Base-by-base conservation (phyloP, 2,329 filamentous ascomycete species). In the Xylaria sp. region DNA sequence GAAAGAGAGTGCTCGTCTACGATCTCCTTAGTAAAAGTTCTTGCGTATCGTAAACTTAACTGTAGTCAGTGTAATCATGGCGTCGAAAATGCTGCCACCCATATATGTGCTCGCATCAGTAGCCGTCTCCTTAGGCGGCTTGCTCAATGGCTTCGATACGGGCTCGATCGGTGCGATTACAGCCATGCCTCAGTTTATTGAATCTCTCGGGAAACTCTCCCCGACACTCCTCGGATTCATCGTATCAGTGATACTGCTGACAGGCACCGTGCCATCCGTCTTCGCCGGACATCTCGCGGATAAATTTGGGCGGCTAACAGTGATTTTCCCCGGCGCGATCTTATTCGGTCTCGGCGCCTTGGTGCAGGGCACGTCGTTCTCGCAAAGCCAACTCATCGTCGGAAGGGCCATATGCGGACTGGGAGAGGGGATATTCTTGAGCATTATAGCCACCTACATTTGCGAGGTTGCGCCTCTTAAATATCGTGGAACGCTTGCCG, bases 191-290 rank as follows among this genome's bases (percentile, higher is more conserved):
- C 76, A 79, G 55, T 82, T 81, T 65, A 59, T 34, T 0, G 68
- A 72, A 2, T 73, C 75, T 7, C 62, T 90, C 56, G 87, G 87
- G 0, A 73, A 75, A 5, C 80, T 87, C 44, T 86, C 86, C 0
- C 80, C 88, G 0, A 84, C 83, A 0, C 76, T 89, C 4, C 85
- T 86, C 62, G 89, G 89, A 0, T 80, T 90, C 18, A 84, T 87
- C 1, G 87, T 91, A 3, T 90, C 88, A 0, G 83, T 84, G 1
- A 87, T 91, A 64, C 79, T 90, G 58, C 81, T 91, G 37, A 85
- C 88, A 0, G 88, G 87, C 5, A 84, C 84, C 0, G 75, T 89
- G 12, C 85, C 88, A 1, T 88, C 88, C 0, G 80, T 90, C 44
- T 86, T 90, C 66, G 87, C 86, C 0, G 84, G 89, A 0, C 82